Base-by-base conservation (phyloP, 805 yeast genomes). In the Candida quercuum region DNA sequence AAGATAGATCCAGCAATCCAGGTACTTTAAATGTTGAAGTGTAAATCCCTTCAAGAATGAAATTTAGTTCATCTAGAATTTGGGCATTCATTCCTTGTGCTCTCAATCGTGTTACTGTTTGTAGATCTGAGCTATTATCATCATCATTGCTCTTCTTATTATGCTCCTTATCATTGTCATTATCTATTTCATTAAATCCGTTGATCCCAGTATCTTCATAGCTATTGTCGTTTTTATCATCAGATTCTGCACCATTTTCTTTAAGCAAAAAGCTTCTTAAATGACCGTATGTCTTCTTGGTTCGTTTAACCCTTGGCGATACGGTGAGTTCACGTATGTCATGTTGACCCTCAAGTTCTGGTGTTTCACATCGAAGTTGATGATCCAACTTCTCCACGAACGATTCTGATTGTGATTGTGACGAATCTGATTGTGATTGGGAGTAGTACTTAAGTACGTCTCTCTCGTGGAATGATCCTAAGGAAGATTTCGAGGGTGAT, bases 1-100 rank as follows among this genome's bases (percentile, higher is more conserved):
- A 30, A 3, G 52, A 49, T 7, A 59, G 35, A 9, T 64, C 67
- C 6, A 62, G 25, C 1, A 62, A 14, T 0, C 41, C 28, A 4
- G 42, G 31, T 3, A 45, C 33, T 19, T 29, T 29, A 18, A 56
- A 39, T 4, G 43, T 47, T 6, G 39, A 38, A 2, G 49, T 32
- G 1, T 52, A 35, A 11, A 49, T 38, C 1, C 51, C 54, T 11
- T 51, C 57, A 2, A 56, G 25, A 6, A 65, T 35, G 37, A 63
- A 64, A n/a, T 54, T 63, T 24, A 60, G 40, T 23, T 66, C 69
- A 35, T 65, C 67, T 30, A 49, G 48, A 32, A 46, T 57, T 37
- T 61, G 59, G 2, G 60, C 41, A 13, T 51, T 50, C 18, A 54
- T 53, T 3, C 74, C 74, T 38, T 58, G 54, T 2, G 57, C 54